Base-by-base conservation (phyloP, 2,329 filamentous ascomycete genomes). In the Colletotrichum melonis region DNA sequence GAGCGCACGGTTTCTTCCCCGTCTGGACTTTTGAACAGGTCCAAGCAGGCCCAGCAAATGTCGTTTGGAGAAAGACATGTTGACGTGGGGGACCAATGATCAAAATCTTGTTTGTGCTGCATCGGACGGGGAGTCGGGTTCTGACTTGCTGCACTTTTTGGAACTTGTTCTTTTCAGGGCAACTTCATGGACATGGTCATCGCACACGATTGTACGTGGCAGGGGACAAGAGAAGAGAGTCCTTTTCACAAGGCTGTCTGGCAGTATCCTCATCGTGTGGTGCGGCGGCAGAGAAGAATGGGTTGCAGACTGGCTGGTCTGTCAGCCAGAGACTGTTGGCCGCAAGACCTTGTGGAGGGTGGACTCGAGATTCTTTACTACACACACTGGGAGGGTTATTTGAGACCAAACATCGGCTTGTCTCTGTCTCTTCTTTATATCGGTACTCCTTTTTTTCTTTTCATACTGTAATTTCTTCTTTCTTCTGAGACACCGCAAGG, bases 51-150 rank as follows among this genome's bases (percentile, higher is more conserved):
- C 67, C 32, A 32, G 49, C 57, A 68, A 12, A 56, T 67, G 72
- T 67, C 63, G 69, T 30, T 56, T 54, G 63, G 63, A 72, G 63
- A 68, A 49, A 57, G 65, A 69, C 62, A 55, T 69, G 66, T 67
- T 62, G 70, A 69, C 63, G 58, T 62, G 57, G 72, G 24, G 58
- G 26, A 67, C 64, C 63, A 72, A 72, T 67, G 72, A 63, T 74
- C 60, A 73, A 74, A 76, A 76, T 73, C 71, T 71, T 77, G 67
- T 77, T 79, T 79, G 77, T 79, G 77, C 81, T 76, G 82, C 82
- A 84, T 82, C 76, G 80, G 79, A 80, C 73, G 80, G 78, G 79
- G 82, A 83, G 81, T 83, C 80, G 79, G 80, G 78, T 79, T 83
- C 78, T 81, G 77, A 78, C 78, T 80, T 80, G 76, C 78, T 72